Percentiles rank a stretch among this genome's conserved stretches.
These are phyloP conservation scores for Ogataea pignaliae DNA, from an alignment of 805 yeast genomes.

Conservation along the genomic window DNA sequence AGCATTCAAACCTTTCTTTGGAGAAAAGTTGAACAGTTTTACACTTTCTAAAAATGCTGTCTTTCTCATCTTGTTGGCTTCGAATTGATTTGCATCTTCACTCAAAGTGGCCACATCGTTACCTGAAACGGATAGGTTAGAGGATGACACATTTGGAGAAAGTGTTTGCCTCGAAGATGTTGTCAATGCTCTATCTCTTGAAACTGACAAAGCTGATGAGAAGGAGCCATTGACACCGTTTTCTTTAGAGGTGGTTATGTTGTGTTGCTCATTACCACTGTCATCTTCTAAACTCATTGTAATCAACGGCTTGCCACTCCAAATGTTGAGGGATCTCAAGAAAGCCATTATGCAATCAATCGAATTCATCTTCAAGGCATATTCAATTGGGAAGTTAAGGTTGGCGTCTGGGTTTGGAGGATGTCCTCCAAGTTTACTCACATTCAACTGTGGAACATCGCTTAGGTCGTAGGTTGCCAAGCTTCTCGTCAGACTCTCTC, in stretches of 20 bases:
- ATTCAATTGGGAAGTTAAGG: conserved; percentile 65
- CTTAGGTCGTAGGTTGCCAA: conserved; percentile 70
- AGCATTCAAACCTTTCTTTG: conserved; percentile 69
- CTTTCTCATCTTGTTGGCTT: conserved; percentile 75
- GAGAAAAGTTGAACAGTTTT: conserved; percentile 75
- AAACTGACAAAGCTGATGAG: neutral
- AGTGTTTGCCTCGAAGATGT: conserved; percentile 11
- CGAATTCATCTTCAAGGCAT: conserved; percentile 77
- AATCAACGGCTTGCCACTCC: conserved; percentile 66
- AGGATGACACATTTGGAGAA: conserved; percentile 22
- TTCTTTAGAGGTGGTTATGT: neutral
- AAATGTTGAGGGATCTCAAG: conserved; percentile 71
- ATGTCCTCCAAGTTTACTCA: conserved; percentile 54
- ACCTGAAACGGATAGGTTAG: conserved; percentile 10
- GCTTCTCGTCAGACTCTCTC: conserved; percentile 47
- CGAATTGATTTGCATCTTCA: conserved; percentile 83
- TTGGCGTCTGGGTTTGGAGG: conserved; percentile 53
- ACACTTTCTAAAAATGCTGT: conserved; percentile 76
- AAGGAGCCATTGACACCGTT: too few species aligned
- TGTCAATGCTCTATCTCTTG: conserved; percentile 14
- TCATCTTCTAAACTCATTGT: neutral
- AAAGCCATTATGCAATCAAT: conserved; percentile 78
- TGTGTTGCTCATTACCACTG: too few species aligned
- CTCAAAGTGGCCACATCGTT: conserved; percentile 29
- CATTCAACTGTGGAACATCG: conserved; percentile 72